Evolutionary conservation across 352 stramenopile species (phyloP).

Genomic region (Thalassiosira sp.): DNA sequence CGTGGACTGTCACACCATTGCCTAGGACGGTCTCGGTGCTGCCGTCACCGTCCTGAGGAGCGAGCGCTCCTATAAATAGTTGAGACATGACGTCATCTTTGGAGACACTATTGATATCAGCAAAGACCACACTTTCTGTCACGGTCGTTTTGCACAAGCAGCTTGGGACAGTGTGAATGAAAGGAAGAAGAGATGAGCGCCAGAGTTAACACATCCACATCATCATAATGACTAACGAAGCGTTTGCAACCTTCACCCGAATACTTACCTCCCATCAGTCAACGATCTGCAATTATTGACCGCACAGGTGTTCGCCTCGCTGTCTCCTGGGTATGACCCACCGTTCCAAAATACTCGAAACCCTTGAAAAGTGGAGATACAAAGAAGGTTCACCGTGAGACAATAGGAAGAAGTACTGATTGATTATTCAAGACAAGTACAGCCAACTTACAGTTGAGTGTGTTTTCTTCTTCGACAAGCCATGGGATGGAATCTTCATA

Average conservation of each 20-base stretch:
- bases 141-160: constrained; percentile 60
- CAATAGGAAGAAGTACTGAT: neutral
- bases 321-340: constrained; percentile 52
- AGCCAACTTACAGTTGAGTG: constrained; percentile 43
- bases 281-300: constrained; percentile 43
- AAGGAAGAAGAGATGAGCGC: neutral
- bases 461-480: constrained; percentile 49
- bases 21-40: constrained; percentile 23
- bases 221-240: too few relatives aligned
- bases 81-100: constrained; percentile 47
- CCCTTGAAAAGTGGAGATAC: constrained; percentile 11
- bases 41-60: constrained; percentile 11
- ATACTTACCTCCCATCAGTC: constrained; percentile 34
- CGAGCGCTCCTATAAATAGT: constrained; percentile 43
- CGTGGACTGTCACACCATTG: constrained; percentile 40
- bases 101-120: constrained; percentile 19
- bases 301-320: constrained; percentile 38
- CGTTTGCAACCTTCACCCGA: neutral
- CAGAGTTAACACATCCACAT: too few relatives aligned
- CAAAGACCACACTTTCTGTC: constrained; percentile 50
- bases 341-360: constrained; percentile 57
- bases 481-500: constrained; percentile 32
- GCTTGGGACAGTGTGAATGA: neutral
- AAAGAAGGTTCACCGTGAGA: neutral
- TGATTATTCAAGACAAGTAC: neutral